Evolutionary conservation across 192 early-diverging fungal species (phyloP).

Genomic region (Allomyces javanicus): DNA sequence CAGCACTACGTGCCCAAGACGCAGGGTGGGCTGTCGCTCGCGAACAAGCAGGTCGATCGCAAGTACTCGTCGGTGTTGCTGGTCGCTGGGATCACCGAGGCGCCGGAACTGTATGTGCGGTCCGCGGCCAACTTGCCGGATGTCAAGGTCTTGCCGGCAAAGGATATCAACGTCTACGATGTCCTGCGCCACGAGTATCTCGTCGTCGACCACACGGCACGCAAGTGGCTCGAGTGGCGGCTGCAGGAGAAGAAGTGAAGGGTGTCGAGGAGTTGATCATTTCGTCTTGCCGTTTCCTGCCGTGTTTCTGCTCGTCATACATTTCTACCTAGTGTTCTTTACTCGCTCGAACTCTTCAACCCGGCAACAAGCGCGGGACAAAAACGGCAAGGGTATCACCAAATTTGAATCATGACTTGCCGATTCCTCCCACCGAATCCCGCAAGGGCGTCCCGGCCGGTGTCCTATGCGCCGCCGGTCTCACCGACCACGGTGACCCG

Average conservation of each 20-base stretch:
- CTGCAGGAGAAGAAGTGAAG: neutral
- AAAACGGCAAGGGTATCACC: too few relatives aligned
- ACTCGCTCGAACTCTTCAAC: too few relatives aligned
- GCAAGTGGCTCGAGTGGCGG: conserved; percentile 1
- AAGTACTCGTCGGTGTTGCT: neutral
- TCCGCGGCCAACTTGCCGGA: conserved; percentile 41
- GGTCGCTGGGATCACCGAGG: neutral
- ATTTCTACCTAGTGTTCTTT: too few relatives aligned
- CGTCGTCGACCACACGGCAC: conserved; percentile 26
- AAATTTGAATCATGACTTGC: too few relatives aligned
- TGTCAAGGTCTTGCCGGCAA: conserved; percentile 33
- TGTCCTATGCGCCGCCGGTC: too few relatives aligned
- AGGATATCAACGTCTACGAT: conserved; percentile 45
- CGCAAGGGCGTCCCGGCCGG: too few relatives aligned
- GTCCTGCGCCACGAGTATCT: conserved; percentile 45
- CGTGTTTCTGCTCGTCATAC: too few relatives aligned
- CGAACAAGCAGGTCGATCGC: neutral
- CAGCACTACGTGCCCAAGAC: neutral
- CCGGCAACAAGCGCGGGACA: too few relatives aligned
- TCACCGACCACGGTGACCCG: too few relatives aligned
- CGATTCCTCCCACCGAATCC: too few relatives aligned
- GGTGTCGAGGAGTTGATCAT: too few relatives aligned
- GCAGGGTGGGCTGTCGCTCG: neutral
- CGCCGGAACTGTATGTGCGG: conserved; percentile 5
- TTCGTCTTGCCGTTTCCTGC: too few relatives aligned